Evolutionary conservation across 495 filamentous ascomycete genomes (phyloP).

Genomic region (Penicillium atrosanguineum): DNA sequence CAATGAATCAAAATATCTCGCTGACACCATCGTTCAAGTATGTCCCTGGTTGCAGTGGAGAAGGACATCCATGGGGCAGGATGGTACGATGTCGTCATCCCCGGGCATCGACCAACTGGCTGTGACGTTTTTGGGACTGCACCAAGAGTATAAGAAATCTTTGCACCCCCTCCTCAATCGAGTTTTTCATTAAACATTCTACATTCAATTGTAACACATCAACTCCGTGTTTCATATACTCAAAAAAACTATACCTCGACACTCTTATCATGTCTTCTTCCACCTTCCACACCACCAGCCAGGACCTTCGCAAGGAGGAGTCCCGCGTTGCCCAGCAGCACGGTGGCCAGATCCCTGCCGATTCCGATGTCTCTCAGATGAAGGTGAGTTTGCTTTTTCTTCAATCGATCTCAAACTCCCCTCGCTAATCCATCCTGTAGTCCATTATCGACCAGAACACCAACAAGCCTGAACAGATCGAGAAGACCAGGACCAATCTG

Average conservation of each 20-base stretch:
- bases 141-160: not conserved
- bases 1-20: not conserved
- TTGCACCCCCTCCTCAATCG: not conserved
- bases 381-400: constrained; percentile 31
- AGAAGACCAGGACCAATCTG: constrained; percentile 64
- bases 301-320: constrained; percentile 53
- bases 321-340: constrained; percentile 41
- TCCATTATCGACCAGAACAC: constrained; percentile 47
- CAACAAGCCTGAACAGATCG: constrained; percentile 62
- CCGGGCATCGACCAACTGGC: not conserved
- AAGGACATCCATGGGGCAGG: constrained; percentile 6
- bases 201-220: not conserved
- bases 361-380: constrained; percentile 47
- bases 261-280: constrained; percentile 44
- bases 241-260: not conserved
- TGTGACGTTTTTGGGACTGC: no score
- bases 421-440: constrained; percentile 22
- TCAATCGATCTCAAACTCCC: not conserved
- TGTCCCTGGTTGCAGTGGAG: constrained; percentile 9
- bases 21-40: not conserved
- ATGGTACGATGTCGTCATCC: constrained; percentile 17
- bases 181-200: no score
- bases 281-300: constrained; percentile 51
- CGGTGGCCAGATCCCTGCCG: constrained; percentile 40
- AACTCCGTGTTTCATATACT: not conserved